phyloP scores from a whole-genome alignment of 2,329 filamentous ascomycete genomes.

The Hypoxylon sp. region DNA sequence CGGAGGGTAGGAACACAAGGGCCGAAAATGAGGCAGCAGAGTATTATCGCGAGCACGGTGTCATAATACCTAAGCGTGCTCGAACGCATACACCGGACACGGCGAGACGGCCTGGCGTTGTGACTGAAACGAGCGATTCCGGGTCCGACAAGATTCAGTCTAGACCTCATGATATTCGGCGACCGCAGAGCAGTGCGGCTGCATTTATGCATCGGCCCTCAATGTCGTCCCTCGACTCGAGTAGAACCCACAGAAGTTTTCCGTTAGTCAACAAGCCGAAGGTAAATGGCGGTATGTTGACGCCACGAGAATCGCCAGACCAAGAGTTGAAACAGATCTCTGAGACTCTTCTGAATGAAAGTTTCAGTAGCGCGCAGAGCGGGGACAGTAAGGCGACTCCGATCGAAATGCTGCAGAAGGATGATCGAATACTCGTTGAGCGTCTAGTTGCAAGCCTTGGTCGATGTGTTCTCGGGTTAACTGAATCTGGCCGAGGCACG shows the following conservation, averaged over 20 bases:
- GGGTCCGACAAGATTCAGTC: conserved; percentile 46
- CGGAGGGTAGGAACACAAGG: conserved; percentile 60
- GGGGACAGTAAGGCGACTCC: conserved; percentile 56
- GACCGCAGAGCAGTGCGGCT: conserved; percentile 61
- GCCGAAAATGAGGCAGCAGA: conserved; percentile 45
- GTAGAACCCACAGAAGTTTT: conserved; percentile 73
- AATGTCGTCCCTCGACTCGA: conserved; percentile 70
- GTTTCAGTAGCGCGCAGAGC: conserved; percentile 55
- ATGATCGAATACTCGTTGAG: conserved; percentile 74
- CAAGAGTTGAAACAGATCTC: conserved; percentile 64
- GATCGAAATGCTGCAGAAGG: conserved; percentile 64
- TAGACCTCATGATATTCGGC: conserved; percentile 58
- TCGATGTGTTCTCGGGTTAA: conserved; percentile 71
- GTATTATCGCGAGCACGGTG: conserved; percentile 45
- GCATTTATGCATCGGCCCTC: conserved; percentile 68
- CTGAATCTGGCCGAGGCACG: conserved; percentile 67
- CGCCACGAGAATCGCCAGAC: conserved; percentile 65
- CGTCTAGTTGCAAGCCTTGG: conserved; percentile 72
- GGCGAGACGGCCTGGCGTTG: conserved; percentile 49
- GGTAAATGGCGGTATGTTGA: conserved; percentile 62
- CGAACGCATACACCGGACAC: conserved; percentile 55
- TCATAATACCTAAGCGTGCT: conserved; percentile 46
- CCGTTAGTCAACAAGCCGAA: conserved; percentile 70
- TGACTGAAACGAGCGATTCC: conserved; percentile 47
- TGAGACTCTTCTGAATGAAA: conserved; percentile 65